phyloP scores from a whole-genome alignment of 2,329 filamentous ascomycete genomes.

The Talaromyces albobiverticillius region DNA sequence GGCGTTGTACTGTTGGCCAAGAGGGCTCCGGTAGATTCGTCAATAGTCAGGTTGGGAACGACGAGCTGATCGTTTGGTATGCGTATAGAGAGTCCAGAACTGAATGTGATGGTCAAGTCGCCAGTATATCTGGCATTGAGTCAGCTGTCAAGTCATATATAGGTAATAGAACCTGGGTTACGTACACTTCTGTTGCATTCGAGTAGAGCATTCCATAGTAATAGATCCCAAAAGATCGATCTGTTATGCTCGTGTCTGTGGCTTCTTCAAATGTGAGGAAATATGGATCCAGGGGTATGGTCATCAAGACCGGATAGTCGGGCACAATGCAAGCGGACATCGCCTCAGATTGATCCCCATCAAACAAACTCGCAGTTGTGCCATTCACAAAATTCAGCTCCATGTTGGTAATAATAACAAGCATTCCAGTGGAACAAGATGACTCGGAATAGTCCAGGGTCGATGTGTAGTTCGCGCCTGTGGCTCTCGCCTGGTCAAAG shows the following conservation, averaged over 20 bases:
- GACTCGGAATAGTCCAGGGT: neutral
- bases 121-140: conserved; percentile 11
- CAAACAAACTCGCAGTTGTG: conserved; percentile 19
- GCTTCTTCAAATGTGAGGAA: neutral
- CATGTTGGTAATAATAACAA: conserved; percentile 22
- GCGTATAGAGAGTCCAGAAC: conserved; percentile 18
- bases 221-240: neutral
- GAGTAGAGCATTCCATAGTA: neutral
- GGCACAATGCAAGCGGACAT: neutral
- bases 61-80: conserved; percentile 32
- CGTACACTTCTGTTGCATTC: neutral
- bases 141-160: neutral
- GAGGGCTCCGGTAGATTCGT: conserved; percentile 15
- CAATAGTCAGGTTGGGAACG: conserved; percentile 24
- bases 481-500: conserved; percentile 27
- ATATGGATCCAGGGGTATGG: neutral
- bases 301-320: neutral
- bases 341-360: neutral
- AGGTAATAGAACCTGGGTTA: neutral
- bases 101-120: conserved; percentile 18
- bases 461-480: conserved; percentile 21
- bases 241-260: neutral
- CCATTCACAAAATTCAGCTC: conserved; percentile 26
- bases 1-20: conserved; percentile 1
- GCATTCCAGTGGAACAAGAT: conserved; percentile 20